Conservation (phyloP, 768 basidiomycete species). For the Lentinula sp. region DNA sequence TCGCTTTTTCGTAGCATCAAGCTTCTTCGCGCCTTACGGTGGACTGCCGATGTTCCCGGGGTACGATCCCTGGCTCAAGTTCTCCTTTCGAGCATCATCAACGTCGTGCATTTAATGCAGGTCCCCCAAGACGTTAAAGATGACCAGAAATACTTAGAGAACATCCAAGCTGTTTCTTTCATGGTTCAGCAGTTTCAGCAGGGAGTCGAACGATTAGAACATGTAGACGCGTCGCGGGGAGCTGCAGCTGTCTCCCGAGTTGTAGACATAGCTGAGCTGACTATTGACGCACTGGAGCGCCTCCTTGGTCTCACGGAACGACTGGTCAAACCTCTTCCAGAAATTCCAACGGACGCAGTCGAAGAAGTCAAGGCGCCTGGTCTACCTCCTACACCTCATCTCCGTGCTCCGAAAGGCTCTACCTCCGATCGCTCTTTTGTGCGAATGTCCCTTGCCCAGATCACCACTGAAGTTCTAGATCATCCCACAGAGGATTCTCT, state of each 20-base stretch:
- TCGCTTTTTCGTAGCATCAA: conserved; percentile 24
- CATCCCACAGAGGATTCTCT: background rate
- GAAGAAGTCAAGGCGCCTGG: background rate
- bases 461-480: background rate
- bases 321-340: background rate
- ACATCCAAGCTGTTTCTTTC: background rate
- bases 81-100: conserved; percentile 9
- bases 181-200: background rate
- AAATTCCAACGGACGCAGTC: background rate
- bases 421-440: background rate
- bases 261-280: background rate
- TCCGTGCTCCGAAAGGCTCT: background rate
- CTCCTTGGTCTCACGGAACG: background rate
- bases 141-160: background rate
- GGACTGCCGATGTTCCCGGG: conserved; percentile 5
- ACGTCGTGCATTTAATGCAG: conserved; percentile 1
- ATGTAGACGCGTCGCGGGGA: background rate
- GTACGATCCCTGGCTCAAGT: conserved; percentile 12
- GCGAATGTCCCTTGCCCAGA: background rate
- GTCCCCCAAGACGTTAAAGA: background rate
- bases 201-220: background rate
- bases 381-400: background rate
- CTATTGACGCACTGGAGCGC: background rate
- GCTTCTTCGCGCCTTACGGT: conserved; percentile 18
- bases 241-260: background rate